Base-by-base conservation (phyloP, 495 filamentous ascomycete genomes). In the Xeromyces bisporus region DNA sequence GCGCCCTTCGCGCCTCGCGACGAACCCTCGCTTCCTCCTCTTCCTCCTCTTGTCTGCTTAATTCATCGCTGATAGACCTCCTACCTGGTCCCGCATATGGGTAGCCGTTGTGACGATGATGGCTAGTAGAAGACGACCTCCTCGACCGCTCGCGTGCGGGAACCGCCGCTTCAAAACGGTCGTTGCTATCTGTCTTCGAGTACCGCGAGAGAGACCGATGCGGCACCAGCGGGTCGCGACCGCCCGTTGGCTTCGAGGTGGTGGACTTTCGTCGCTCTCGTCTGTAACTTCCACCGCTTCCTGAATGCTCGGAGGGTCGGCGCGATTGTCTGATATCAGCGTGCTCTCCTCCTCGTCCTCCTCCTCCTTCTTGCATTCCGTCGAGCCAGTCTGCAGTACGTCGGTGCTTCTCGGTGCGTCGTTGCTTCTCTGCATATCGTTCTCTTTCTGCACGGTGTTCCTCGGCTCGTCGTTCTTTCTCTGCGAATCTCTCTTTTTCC, bases 131-230 rank as follows among this genome's bases (percentile, higher is more conserved):
- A 6, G 55, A 61, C 11, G 48, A 36, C 7, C 55, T 42, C 29
- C 50, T 45, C 5, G 41, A 37, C 6, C 24, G 36, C 9, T 58
- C 50, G 10, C 36, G 29, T 9, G 47, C 20, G 9, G 20, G 20
- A 21, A 21, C 9, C 5, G 20, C 20, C 20, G 4, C 9, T 9
- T 21, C 5, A 9, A 21, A 9, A 21, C 4, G 20, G 20, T 50
- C 40, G n/a, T 50, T 56, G 11, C 50, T 47, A n/a, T n/a, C n/a
- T n/a, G n/a, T n/a, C n/a, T 42, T 51, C 48, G 58, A 50, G 34
- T 58, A 59, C 17, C 53, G 49, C 23, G 62, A 37, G 42, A 60
- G 56, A 11, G 47, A 28, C n/a, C n/a, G n/a, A n/a, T 51, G 44
- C 16, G 48, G 47, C 17, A 35, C 47, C 8, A 46, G 36, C 3